Evolutionary conservation across 306 rosid genomes (phyloP), one percentile per base, ranked within the genome.

Genomic region (Comarum palustre): DNA sequence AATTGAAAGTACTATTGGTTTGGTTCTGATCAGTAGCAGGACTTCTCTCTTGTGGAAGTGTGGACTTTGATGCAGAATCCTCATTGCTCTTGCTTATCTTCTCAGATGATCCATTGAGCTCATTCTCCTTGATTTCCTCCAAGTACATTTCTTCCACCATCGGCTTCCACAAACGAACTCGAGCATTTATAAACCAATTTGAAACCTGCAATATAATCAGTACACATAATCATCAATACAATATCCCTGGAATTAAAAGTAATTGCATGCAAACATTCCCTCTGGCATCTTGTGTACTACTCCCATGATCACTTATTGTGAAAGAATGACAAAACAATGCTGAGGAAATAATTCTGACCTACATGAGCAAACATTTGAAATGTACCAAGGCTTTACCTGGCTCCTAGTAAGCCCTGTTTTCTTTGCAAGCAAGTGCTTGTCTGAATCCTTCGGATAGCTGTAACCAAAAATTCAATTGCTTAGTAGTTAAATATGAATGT

Each of bases 141-240:
- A 61, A 0, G 80, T 94, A 94, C 99, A 94, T 90, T 78, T 94
- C 99, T 77, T 94, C 99, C 74, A 94, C 99, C 99, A 94, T 94
- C 69, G 99, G 99, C 79, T 94, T 91, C 99, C 99, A 94, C 4
- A 94, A 89, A 57, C 99, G 84, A 76, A 94, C 99, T 68, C 99
- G 77, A 22, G 99, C 99, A 80, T 94, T 94, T 73, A 94, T 94
- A 77, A 94, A 94, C 99, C 99, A 94, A 76, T 94, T 94, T 3
- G 99, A 94, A 43, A 94, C 99, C 99, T 94, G 83, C 58, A 61
- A 42, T 2, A n/a, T 3, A 6, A 62, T 42, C 74, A 58, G 15
- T 6, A 14, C 20, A 27, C 22, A 42, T 11, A 29, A 43, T 17
- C 32, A 19, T 72, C 22, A 58, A 45, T 51, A 58, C 5, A 60